phyloP scores from a whole-genome alignment of 2,329 filamentous ascomycete genomes.

The Thermothelomyces thermophilus region DNA sequence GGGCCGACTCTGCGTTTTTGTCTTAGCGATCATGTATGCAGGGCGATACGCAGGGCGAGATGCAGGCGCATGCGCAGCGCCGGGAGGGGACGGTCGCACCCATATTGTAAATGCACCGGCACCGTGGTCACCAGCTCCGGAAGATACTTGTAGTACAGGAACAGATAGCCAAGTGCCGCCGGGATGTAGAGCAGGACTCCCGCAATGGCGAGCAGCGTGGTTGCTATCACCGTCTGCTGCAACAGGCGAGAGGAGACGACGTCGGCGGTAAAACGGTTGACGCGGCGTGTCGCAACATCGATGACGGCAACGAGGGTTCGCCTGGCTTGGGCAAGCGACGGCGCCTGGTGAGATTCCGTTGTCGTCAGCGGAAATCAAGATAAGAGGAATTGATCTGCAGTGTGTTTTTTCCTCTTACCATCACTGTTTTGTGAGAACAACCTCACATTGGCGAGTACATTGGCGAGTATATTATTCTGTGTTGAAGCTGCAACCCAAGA shows the following conservation, averaged over 20 bases:
- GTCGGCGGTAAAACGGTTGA: background rate
- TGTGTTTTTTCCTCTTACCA: background rate
- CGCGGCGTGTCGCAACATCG: background rate
- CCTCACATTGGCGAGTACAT: too few relatives aligned
- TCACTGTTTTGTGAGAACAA: too few relatives aligned
- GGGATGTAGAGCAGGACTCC: constrained; percentile 41
- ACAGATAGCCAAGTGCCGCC: constrained; percentile 42
- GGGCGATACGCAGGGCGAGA: too few relatives aligned
- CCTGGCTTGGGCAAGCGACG: background rate
- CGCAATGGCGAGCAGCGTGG: constrained; percentile 37
- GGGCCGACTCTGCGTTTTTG: constrained; percentile 34
- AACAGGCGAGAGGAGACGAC: constrained; percentile 37
- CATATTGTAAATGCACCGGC: constrained; percentile 53
- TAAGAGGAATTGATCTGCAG: too few relatives aligned
- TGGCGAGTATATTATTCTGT: too few relatives aligned
- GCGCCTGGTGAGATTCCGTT: background rate
- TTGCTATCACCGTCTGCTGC: constrained; percentile 44
- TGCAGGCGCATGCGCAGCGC: too few relatives aligned
- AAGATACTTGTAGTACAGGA: constrained; percentile 52
- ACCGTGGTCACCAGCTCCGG: constrained; percentile 47
- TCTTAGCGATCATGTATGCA: too few relatives aligned
- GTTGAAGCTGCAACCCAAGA: too few relatives aligned
- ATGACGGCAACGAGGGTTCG: background rate
- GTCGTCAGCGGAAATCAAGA: background rate
- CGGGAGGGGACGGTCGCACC: constrained; percentile 35